Evolutionary conservation across 345 rosid genomes (phyloP), one percentile per base, ranked within the genome.

Genomic region (Citrus trifoliata): DNA sequence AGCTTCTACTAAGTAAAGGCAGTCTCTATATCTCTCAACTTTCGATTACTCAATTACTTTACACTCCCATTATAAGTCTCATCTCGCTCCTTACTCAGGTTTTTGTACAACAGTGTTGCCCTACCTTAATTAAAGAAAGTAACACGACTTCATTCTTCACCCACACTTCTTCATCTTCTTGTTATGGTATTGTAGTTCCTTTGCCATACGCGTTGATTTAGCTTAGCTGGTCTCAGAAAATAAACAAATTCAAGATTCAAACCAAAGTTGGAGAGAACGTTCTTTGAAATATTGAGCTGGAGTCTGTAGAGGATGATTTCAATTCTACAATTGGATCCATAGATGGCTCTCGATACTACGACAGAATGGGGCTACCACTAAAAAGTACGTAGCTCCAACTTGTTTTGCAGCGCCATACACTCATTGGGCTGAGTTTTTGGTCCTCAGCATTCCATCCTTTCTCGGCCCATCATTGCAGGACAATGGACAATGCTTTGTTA

Each of bases 361-460:
- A 60, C 86, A 25, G 88, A 87, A 83, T 91, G 96, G 98, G 97
- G 91, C 10, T 89, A 91, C 72, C 93, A 89, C 76, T 93, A 91
- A 69, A 91, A 95, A 93, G 81, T 92, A 86, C 79, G 75, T 93
- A 9, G 87, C 99, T 65, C 97, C 99, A 0, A 87, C 90, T 19
- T 94, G 91, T 5, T 91, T 84, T 77, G 92, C 96, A 2, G 96
- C 95, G 7, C 92, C 96, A 2, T 87, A 93, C 40, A 96, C 93
- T 5, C 95, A 90, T 84, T 95, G 99, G 99, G 90, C 89, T 58
- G 96, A 93, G 80, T 67, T 91, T 27, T 84, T 95, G 86, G 80
- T 92, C 73, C 93, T 92, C 10, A 97, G 96, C 13, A 87, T 93
- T 70, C 97, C 98, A 37, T 37, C 40, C 10, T 38, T 8, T 38